A percentile compares a stretch with the other conserved stretches of the same genome.
Conservation (phyloP, 352 stramenopile species). For the Phytophthora melonis region DNA sequence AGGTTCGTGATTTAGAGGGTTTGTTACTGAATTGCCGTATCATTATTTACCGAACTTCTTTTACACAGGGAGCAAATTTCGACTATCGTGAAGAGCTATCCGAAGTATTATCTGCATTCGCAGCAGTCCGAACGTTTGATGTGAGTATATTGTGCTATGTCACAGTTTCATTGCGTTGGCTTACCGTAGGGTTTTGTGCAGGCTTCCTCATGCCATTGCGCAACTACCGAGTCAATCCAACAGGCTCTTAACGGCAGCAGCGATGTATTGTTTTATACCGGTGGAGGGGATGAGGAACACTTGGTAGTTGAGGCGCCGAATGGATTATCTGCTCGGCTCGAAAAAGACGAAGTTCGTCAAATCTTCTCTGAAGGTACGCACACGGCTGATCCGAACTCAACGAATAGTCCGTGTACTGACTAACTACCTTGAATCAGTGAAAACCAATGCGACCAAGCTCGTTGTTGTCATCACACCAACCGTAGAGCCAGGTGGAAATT, state of each 20-base stretch:
- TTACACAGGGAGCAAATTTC: conserved; percentile 32
- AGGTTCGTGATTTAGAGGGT: conserved; percentile 22
- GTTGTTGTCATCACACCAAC: conserved; percentile 49
- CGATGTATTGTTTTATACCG: conserved; percentile 56
- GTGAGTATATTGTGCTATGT: conserved; percentile 30
- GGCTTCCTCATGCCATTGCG: conserved; percentile 47
- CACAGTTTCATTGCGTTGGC: neutral
- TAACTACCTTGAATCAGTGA: conserved; percentile 20
- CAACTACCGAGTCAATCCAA: conserved; percentile 42
- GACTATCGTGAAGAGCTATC: conserved; percentile 66
- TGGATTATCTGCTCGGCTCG: conserved; percentile 42
- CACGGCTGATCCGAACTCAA: neutral
- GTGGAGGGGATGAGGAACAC: conserved; percentile 43
- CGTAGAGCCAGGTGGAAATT: conserved; percentile 36
- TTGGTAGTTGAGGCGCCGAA: conserved; percentile 47
- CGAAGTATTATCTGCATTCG: conserved; percentile 51
- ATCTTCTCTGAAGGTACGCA: conserved; percentile 41
- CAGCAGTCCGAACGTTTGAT: conserved; percentile 50
- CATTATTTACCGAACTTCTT: neutral
- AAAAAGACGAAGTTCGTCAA: conserved; percentile 40
- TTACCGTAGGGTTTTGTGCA: conserved; percentile 6
- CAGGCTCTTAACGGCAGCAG: conserved; percentile 39
- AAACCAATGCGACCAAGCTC: conserved; percentile 35
- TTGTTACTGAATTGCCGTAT: neutral
- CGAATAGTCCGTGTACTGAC: conserved; percentile 20